Evolutionary conservation across 2,329 filamentous ascomycete genomes (phyloP).

Genomic region (Trichoderma aggressivum): DNA sequence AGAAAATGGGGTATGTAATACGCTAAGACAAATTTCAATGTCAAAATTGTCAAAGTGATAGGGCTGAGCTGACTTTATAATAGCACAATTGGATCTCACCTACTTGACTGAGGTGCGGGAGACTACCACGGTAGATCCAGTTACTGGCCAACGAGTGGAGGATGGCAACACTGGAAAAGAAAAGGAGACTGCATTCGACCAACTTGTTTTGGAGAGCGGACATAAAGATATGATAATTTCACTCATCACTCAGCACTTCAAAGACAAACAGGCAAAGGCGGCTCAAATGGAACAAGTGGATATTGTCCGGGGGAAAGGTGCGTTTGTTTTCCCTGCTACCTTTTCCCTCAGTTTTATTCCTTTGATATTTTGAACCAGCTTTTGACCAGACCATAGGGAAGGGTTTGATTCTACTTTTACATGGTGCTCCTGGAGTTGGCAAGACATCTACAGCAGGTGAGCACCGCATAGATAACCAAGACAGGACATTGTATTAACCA

Average conservation of each 20-base stretch:
- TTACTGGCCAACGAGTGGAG: too few relatives aligned
- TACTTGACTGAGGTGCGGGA: not conserved
- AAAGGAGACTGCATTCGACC: conserved; percentile 25
- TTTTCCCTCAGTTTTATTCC: too few relatives aligned
- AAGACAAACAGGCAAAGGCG: conserved; percentile 21
- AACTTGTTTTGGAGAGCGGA: conserved; percentile 23
- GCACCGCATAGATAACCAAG: not conserved
- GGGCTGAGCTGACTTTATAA: too few relatives aligned
- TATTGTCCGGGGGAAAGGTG: not conserved
- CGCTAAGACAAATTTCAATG: too few relatives aligned
- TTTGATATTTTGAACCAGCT: too few relatives aligned
- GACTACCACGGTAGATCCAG: too few relatives aligned
- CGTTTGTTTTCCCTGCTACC: too few relatives aligned
- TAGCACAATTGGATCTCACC: not conserved
- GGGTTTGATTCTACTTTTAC: conserved; percentile 31
- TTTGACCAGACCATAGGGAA: conserved; percentile 21
- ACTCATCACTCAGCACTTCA: not conserved
- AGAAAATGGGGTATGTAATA: conserved; percentile 33
- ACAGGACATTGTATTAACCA: not conserved
- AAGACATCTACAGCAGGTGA: conserved; percentile 31
- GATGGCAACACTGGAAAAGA: not conserved
- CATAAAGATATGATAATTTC: not conserved
- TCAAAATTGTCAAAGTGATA: too few relatives aligned
- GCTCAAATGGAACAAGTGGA: not conserved
- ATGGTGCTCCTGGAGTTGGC: conserved; percentile 33